Percentiles rank a stretch among this genome's conserved stretches.
Evolutionary conservation across 2,329 filamentous ascomycete genomes (phyloP).

Genomic region (Rutstroemia sp.): DNA sequence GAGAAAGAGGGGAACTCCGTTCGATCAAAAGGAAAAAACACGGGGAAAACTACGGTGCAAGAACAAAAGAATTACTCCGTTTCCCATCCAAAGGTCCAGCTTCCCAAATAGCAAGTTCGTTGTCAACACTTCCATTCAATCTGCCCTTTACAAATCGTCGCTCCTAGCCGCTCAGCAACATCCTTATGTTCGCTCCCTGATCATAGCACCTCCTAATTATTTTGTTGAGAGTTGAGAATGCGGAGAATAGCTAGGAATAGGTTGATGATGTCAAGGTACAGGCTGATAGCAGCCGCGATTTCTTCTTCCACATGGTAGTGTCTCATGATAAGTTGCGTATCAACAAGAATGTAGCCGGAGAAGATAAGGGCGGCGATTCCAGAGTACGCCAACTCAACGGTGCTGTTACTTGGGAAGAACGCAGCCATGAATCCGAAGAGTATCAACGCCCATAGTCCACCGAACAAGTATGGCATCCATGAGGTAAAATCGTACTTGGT

Average conservation of each 20-base stretch:
- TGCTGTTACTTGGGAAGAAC: slow-evolving; percentile 81
- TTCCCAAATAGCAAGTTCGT: neutral
- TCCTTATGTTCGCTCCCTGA: neutral
- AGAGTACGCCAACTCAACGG: slow-evolving; percentile 78
- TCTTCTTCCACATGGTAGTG: slow-evolving; percentile 98
- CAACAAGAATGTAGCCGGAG: slow-evolving; percentile 88
- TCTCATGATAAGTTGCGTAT: slow-evolving; percentile 91
- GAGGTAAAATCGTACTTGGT: slow-evolving; percentile 96
- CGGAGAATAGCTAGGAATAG: slow-evolving; percentile 86
- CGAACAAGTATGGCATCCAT: slow-evolving; percentile 95
- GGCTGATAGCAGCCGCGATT: slow-evolving; percentile 87
- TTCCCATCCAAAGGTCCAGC: neutral
- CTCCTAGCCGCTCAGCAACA: neutral
- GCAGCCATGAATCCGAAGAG: slow-evolving; percentile 88
- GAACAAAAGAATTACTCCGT: no score
- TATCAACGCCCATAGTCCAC: slow-evolving; percentile 80
- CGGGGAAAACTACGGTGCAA: no score
- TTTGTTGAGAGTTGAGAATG: slow-evolving; percentile 92
- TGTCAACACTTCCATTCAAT: neutral
- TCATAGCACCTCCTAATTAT: slow-evolving; percentile 55
- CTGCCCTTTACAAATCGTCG: neutral
- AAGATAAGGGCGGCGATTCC: slow-evolving; percentile 79
- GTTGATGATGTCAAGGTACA: slow-evolving; percentile 96
- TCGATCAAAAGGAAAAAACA: neutral
- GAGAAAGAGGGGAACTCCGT: no score